A percentile compares a stretch with the other conserved stretches of the same genome.
These are phyloP conservation scores for Clarkia xantiana DNA, from an alignment of 345 rosid species.

Conservation along the genomic window DNA sequence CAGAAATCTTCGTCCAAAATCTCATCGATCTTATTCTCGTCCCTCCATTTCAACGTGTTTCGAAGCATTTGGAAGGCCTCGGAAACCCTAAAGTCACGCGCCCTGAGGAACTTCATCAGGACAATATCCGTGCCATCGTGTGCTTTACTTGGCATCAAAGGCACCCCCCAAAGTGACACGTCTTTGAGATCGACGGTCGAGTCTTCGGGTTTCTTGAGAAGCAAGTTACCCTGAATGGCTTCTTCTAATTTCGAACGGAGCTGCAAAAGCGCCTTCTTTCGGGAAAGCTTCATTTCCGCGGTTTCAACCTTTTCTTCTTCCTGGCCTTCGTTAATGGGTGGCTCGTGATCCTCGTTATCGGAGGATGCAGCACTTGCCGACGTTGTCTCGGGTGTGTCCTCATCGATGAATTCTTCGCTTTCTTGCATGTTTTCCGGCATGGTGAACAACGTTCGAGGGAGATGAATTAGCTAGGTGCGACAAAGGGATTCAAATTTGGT, in stretches of 20 bases:
- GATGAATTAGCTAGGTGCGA: no score
- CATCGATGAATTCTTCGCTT: no score
- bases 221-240: slow-evolving; percentile 31
- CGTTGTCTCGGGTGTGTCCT: no score
- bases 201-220: slow-evolving; percentile 12
- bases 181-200: slow-evolving; percentile 7
- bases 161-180: slow-evolving; percentile 40
- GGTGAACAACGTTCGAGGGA: no score
- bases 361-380: no score
- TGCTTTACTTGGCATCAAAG: slow-evolving; percentile 39
- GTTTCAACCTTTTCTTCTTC: neutral
- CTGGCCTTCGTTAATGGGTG: neutral
- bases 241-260: slow-evolving; percentile 33
- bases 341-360: no score
- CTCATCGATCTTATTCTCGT: slow-evolving; percentile 15
- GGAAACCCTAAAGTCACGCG: slow-evolving; percentile 21
- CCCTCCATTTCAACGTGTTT: slow-evolving; percentile 37
- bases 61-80: slow-evolving; percentile 43
- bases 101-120: slow-evolving; percentile 37
- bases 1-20: slow-evolving; percentile 17
- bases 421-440: no score
- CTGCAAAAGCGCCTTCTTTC: slow-evolving; percentile 26
- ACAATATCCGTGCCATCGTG: slow-evolving; percentile 34
- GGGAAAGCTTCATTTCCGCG: slow-evolving; percentile 13
- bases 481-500: no score